phyloP scores from a whole-genome alignment of 2,329 filamentous ascomycete genomes.

The Penicillium verrucosum region DNA sequence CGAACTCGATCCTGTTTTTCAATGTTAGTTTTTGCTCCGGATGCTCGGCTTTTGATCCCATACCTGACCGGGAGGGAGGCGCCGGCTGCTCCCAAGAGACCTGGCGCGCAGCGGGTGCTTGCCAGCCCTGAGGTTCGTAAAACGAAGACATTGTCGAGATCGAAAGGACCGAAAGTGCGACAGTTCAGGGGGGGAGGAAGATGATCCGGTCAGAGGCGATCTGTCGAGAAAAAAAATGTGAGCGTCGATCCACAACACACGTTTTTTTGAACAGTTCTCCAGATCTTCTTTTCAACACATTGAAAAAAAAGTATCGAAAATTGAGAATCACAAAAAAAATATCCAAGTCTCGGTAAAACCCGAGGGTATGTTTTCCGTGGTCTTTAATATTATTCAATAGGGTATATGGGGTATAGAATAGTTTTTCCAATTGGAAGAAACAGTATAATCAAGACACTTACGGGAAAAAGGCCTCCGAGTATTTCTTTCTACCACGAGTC shows the following conservation, averaged over 20 bases:
- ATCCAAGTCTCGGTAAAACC: neutral
- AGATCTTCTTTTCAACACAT: neutral
- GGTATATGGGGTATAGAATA: neutral
- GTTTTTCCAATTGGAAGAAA: neutral
- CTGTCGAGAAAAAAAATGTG: constrained; percentile 23
- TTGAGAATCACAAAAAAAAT: neutral
- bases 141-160: constrained; percentile 57
- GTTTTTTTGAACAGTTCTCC: neutral
- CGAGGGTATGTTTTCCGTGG: neutral
- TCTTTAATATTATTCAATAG: neutral
- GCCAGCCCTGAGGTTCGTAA: constrained; percentile 66
- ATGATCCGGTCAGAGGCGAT: constrained; percentile 29
- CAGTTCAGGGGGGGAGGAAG: constrained; percentile 25
- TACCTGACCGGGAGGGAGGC: constrained; percentile 70
- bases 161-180: constrained; percentile 14
- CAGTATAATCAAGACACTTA: constrained; percentile 19
- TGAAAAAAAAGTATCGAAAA: neutral
- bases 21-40: constrained; percentile 8
- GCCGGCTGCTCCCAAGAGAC: constrained; percentile 70
- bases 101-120: constrained; percentile 58
- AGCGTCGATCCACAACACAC: constrained; percentile 12
- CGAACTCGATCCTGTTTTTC: constrained; percentile 64
- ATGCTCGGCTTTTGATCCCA: constrained; percentile 21
- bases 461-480: constrained; percentile 23
- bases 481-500: constrained; percentile 35